phyloP scores from a whole-genome alignment of 345 rosid genomes.

The Raphanus raphanistrum region DNA sequence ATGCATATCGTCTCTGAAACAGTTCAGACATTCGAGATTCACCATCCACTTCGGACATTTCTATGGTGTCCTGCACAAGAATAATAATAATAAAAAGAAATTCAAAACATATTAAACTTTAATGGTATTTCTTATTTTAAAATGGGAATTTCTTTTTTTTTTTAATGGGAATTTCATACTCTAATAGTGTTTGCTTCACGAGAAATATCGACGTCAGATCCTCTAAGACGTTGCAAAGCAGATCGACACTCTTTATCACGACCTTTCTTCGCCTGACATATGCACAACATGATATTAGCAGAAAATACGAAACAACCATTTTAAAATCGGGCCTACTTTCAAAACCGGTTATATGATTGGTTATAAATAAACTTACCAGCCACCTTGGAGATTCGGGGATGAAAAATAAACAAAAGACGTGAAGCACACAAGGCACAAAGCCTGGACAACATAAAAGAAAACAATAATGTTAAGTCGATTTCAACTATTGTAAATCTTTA shows the following conservation, averaged over 20 bases:
- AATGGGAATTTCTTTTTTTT: background rate
- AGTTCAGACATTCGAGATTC: constrained; percentile 27
- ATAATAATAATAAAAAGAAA: too few relatives aligned
- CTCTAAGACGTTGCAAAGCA: constrained; percentile 43
- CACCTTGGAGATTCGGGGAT: constrained; percentile 48
- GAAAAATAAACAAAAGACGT: constrained; percentile 32
- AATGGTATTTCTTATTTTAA: too few relatives aligned
- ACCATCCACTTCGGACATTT: constrained; percentile 13
- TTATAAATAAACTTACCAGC: constrained; percentile 8
- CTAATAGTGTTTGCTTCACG: constrained; percentile 37
- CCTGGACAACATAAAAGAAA: constrained; percentile 19
- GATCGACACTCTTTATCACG: constrained; percentile 37
- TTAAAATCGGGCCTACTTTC: background rate
- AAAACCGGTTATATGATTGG: background rate
- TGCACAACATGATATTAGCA: background rate
- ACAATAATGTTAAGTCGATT: constrained; percentile 7
- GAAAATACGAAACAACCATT: background rate
- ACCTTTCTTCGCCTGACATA: constrained; percentile 34
- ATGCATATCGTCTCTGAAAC: constrained; percentile 41
- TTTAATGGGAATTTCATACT: constrained; percentile 6
- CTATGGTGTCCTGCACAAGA: constrained; percentile 28
- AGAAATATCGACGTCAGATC: constrained; percentile 42
- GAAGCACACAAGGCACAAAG: constrained; percentile 31
- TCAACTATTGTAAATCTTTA: background rate
- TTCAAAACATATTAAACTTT: background rate